phyloP scores from a whole-genome alignment of 2,329 filamentous ascomycete species.

The Fusarium coffeatum region DNA sequence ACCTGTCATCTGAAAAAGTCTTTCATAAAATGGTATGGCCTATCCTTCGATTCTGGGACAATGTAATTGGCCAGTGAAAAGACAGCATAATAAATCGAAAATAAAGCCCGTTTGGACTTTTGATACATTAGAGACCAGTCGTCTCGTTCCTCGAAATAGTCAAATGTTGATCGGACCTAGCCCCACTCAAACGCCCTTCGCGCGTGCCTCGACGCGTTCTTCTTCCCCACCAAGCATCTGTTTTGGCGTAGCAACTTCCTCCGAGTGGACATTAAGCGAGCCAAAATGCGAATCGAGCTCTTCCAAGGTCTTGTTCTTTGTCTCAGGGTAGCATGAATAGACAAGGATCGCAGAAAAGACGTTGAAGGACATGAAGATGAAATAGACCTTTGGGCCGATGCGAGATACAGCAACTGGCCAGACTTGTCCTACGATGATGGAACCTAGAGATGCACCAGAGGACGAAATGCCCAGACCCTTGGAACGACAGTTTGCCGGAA shows the following conservation, averaged over 20 bases:
- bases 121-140: neutral
- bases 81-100: neutral
- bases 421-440: slow-evolving; percentile 20
- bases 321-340: slow-evolving; percentile 23
- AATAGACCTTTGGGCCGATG: slow-evolving; percentile 14
- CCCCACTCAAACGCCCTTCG: neutral
- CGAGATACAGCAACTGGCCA: slow-evolving; percentile 13
- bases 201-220: neutral
- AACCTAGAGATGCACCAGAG: slow-evolving; percentile 14
- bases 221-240: slow-evolving; percentile 20
- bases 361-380: slow-evolving; percentile 24
- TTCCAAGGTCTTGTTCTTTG: slow-evolving; percentile 17
- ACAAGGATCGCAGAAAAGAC: slow-evolving; percentile 15
- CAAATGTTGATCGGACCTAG: neutral
- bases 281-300: slow-evolving; percentile 24
- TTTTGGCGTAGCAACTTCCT: slow-evolving; percentile 20
- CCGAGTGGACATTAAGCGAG: slow-evolving; percentile 18
- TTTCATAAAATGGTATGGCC: too few species aligned
- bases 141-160: neutral
- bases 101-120: neutral
- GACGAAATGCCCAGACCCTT: slow-evolving; percentile 22
- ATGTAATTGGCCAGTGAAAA: neutral
- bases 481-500: slow-evolving; percentile 21
- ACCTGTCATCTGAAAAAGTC: too few species aligned
- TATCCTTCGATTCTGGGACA: too few species aligned